Evolutionary conservation across 1,284 basidiomycete species (phyloP).

Genomic region (Heterobasidion annosum): DNA sequence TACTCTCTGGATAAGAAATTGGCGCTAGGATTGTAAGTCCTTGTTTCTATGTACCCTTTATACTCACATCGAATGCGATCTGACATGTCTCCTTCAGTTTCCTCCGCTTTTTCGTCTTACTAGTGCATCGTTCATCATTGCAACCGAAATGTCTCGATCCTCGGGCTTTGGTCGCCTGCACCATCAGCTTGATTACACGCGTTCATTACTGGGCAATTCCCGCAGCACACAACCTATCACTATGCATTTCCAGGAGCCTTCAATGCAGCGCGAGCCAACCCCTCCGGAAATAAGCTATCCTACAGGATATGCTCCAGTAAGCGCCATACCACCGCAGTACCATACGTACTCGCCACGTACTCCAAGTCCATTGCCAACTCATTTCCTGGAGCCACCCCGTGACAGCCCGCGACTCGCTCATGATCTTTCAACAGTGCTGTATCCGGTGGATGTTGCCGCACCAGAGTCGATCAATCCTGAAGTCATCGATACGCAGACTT

Average conservation of each 20-base stretch:
- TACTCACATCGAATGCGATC: too few species aligned
- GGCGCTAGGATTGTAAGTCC: too few species aligned
- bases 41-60: too few species aligned
- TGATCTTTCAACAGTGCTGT: background rate
- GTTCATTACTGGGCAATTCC: background rate
- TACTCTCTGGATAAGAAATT: background rate
- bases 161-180: background rate
- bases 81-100: background rate
- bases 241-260: background rate
- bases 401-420: background rate
- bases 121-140: background rate
- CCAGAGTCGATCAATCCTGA: too few species aligned
- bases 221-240: background rate
- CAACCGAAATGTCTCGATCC: background rate
- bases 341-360: background rate
- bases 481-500: too few species aligned
- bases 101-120: background rate
- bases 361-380: background rate
- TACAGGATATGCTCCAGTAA: background rate
- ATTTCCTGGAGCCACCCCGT: background rate
- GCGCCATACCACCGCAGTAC: background rate
- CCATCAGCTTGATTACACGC: background rate
- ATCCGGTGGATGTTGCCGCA: too few species aligned
- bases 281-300: background rate
- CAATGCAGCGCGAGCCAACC: background rate